Evolutionary conservation across 805 yeast species (phyloP).

Genomic region (Kodamaea lidongshanica): DNA sequence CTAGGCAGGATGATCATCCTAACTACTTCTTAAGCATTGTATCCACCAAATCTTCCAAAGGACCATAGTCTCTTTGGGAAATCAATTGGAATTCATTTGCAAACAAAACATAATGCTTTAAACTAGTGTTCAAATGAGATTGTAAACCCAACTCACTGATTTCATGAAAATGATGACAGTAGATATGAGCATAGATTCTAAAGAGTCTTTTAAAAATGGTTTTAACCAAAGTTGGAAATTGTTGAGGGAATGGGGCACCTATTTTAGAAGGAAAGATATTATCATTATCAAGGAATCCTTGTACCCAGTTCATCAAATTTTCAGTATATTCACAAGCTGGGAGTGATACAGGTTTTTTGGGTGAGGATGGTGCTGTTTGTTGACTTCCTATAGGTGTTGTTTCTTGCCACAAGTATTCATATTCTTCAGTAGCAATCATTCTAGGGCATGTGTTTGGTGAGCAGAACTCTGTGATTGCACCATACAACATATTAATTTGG

Average conservation of each 20-base stretch:
- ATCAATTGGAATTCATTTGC: constrained; percentile 78
- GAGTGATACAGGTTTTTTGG: constrained; percentile 72
- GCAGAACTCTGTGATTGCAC: constrained; percentile 93
- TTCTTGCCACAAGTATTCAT: constrained; percentile 96
- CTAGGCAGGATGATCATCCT: no score
- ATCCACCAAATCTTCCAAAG: constrained; percentile 75
- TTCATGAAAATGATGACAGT: constrained; percentile 96
- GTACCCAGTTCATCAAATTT: constrained; percentile 91
- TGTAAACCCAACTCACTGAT: constrained; percentile 88
- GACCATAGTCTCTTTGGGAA: constrained; percentile 81
- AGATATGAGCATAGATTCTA: constrained; percentile 93
- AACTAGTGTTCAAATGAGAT: constrained; percentile 86
- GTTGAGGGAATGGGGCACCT: constrained; percentile 88
- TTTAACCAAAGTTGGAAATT: constrained; percentile 69
- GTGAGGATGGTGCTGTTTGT: constrained; percentile 31
- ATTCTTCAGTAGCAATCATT: constrained; percentile 97
- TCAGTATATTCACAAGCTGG: constrained; percentile 96
- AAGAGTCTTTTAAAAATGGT: constrained; percentile 88
- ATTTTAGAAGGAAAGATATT: constrained; percentile 81
- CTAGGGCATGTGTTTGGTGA: constrained; percentile 92
- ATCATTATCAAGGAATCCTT: constrained; percentile 86
- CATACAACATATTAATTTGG: constrained; percentile 93
- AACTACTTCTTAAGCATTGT: constrained; percentile 49
- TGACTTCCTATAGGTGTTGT: constrained; percentile 24
- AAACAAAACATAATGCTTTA: constrained; percentile 89